These are phyloP conservation scores for Ogataea degrootiae DNA, from an alignment of 805 yeast genomes.

Conservation along the genomic window DNA sequence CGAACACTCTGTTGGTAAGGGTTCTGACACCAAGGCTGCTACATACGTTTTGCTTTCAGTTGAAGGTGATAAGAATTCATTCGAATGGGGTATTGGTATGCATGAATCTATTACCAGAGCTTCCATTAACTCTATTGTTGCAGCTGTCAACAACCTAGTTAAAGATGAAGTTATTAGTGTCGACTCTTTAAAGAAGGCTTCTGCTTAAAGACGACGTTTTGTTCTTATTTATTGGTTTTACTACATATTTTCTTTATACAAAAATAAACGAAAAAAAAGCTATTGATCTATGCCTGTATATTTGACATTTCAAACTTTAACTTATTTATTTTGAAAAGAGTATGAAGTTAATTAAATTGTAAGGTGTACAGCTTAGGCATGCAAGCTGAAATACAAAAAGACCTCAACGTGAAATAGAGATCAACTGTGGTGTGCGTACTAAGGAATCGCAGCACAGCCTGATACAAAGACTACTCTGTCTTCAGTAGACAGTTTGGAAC, in stretches of 20 bases:
- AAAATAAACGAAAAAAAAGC: conserved; percentile 4
- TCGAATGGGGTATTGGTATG: conserved; percentile 87
- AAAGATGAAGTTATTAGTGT: conserved; percentile 13
- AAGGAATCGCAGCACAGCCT: no score
- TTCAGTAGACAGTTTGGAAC: no score
- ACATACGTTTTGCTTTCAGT: conserved; percentile 46
- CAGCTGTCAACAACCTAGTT: conserved; percentile 52
- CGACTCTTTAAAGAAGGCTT: conserved; percentile 2
- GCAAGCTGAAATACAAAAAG: no score
- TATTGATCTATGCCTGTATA: no score
- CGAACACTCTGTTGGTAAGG: conserved; percentile 72
- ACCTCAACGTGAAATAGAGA: no score
- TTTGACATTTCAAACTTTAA: no score
- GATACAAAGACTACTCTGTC: no score
- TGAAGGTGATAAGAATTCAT: conserved; percentile 18
- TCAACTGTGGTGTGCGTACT: no score
- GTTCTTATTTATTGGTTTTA: neutral
- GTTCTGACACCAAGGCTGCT: conserved; percentile 69
- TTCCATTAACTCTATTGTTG: conserved; percentile 62
- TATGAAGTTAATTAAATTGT: no score
- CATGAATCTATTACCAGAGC: conserved; percentile 88
- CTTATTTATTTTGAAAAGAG: no score
- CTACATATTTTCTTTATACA: conserved; percentile 20
- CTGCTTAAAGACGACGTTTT: conserved; percentile 1
- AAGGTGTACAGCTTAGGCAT: no score